Evolutionary conservation across 192 early-diverging fungal species (phyloP).

Genomic region (Kickxella alabastrina): DNA sequence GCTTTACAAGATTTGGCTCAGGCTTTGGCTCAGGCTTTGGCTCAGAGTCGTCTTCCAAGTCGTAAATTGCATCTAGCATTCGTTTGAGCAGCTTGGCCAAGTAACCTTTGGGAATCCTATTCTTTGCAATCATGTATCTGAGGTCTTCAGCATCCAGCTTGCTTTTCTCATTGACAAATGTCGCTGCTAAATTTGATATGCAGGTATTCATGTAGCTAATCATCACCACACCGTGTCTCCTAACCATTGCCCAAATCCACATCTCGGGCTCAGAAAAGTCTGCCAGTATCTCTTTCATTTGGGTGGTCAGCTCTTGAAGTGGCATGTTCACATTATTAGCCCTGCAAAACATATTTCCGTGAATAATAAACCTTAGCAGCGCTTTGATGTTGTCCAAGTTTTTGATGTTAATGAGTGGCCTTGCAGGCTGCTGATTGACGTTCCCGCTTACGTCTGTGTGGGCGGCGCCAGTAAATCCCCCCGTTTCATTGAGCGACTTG

Average conservation of each 20-base stretch:
- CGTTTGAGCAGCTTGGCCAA: neutral
- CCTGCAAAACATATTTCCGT: neutral
- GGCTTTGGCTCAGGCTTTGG: neutral
- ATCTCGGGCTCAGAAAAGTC: neutral
- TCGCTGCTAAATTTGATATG: neutral
- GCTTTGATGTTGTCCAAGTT: neutral
- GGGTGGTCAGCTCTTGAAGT: neutral
- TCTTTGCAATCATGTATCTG: neutral
- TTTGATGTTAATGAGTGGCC: neutral
- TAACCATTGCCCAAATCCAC: conserved; percentile 3
- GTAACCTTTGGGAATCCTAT: neutral
- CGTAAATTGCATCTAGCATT: neutral
- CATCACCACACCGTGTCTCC: neutral
- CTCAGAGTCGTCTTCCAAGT: neutral
- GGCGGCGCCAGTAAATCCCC: no score
- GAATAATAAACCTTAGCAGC: neutral
- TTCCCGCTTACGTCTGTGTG: neutral
- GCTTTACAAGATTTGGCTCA: neutral
- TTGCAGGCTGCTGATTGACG: neutral
- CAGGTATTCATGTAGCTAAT: neutral
- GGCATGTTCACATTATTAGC: neutral
- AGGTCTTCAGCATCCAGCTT: conserved; percentile 2
- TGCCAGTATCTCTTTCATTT: neutral
- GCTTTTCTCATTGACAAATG: neutral
- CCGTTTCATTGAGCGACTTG: neutral